Evolutionary conservation across 2,329 filamentous ascomycete genomes (phyloP), one percentile per base, ranked within the genome.

Genomic region (Xylaria sp.): DNA sequence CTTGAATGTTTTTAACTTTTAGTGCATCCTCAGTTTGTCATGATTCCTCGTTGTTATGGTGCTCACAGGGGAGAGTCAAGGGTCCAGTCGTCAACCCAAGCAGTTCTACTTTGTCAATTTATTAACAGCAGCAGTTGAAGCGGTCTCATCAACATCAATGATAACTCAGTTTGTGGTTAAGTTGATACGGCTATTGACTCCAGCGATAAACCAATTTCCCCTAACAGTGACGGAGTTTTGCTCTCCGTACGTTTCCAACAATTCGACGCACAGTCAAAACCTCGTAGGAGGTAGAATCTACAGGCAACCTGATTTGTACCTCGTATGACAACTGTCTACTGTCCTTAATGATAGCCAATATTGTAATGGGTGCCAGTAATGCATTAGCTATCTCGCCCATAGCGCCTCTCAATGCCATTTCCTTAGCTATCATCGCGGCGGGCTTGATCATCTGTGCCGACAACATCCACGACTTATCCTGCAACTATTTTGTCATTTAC

Each of bases 401-500:
- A 12, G 65, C 72, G 2, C 73, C 28, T 28, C 72, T 51, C 61
- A 37, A 60, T 58, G 34, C 28, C 28, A 28, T 28, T 28, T 28
- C 5, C 28, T 28, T 28, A 28, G 76, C 73, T 37, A 55, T 54
- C 20, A 48, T 52, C 37, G 57, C 58, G 13, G 65, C 58, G 51
- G 59, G 66, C 56, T 65, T 73, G 51, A 78, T 63, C 73, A 54
- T 78, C 76, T 32, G 75, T 74, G 2, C 37, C 75, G 57, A 77
- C 74, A 15, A 60, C 76, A 61, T 74, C 68, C 37, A 65, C 73
- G 10, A 77, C 75, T 15, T 73, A 71, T 4, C 64, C 77, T n/a
- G 46, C 69, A 23, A 78, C 75, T 39, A 70, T 77, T 34, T 76
- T 78, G 44, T 76, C 34, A 77, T 74, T 1, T 74, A 76, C 66